Evolutionary conservation across 164 flowering plant species (phyloP).

Genomic region (Litsea cubeba): DNA sequence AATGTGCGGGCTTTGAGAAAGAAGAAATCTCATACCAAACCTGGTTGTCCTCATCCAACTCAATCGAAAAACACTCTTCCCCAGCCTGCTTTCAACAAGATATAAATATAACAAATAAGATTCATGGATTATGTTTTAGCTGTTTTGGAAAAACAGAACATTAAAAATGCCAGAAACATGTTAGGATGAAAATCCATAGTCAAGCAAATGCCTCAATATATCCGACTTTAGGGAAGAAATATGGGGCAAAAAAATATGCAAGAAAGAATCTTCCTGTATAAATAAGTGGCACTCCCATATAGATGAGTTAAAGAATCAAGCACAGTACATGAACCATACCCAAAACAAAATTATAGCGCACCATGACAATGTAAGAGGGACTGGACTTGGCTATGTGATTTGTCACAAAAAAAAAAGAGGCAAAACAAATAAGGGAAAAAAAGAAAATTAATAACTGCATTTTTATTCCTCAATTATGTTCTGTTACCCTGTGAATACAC

Average conservation of each 20-base stretch:
- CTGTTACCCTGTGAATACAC: no score
- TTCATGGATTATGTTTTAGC: background rate
- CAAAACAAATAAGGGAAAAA: no score
- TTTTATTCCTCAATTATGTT: no score
- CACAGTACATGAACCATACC: background rate
- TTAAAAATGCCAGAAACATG: background rate
- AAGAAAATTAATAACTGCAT: no score
- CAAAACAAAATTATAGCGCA: background rate
- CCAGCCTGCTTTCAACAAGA: constrained; percentile 57
- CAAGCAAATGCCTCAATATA: background rate
- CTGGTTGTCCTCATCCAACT: constrained; percentile 73
- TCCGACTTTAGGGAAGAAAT: background rate
- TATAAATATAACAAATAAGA: background rate
- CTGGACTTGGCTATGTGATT: background rate
- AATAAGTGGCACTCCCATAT: no score
- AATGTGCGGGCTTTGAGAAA: constrained; percentile 83
- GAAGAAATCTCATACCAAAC: constrained; percentile 96
- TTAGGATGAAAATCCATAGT: background rate
- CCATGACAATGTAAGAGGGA: background rate
- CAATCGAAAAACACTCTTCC: constrained; percentile 86
- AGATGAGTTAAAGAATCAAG: background rate
- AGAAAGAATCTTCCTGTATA: background rate
- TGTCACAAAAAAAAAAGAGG: no score
- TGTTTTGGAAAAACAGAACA: background rate
- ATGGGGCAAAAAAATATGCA: background rate